A percentile compares a stretch with the other conserved stretches of the same genome.
phyloP scores from a whole-genome alignment of 306 rosid species.

The Ormosia semicastrata region DNA sequence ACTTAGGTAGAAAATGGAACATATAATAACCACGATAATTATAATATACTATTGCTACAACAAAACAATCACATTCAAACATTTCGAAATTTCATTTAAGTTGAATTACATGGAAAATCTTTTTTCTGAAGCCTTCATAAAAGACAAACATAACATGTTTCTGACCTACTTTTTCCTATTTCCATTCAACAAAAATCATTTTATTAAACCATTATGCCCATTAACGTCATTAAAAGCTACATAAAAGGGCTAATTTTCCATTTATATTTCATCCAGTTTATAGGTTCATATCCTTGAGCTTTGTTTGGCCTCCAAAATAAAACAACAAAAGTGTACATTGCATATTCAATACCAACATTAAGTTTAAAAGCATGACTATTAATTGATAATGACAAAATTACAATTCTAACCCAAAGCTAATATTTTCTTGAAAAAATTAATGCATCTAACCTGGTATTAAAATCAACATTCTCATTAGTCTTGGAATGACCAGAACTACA shows the following conservation, averaged over 20 bases:
- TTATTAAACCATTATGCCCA: too few species aligned
- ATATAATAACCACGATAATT: too few species aligned
- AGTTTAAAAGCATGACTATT: not conserved
- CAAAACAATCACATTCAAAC: not conserved
- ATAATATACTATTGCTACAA: too few species aligned
- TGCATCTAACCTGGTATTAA: conserved; percentile 1
- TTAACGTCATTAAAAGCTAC: too few species aligned
- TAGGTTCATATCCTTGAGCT: not conserved
- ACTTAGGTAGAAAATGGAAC: too few species aligned
- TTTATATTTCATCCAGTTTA: not conserved
- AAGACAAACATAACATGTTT: not conserved
- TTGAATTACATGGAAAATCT: not conserved
- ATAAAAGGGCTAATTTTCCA: too few species aligned
- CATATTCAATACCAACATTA: not conserved
- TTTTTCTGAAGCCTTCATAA: not conserved
- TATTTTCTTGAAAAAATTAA: not conserved
- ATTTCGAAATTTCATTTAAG: not conserved
- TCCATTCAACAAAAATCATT: too few species aligned
- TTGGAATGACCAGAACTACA: too few species aligned
- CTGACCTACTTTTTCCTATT: not conserved
- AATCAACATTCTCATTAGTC: not conserved
- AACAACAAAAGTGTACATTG: not conserved
- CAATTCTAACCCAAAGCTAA: conserved; percentile 1
- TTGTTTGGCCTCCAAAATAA: not conserved
- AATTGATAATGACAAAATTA: not conserved